phyloP scores from a whole-genome alignment of 2,329 filamentous ascomycete species.

The Stromatinia cepivora region DNA sequence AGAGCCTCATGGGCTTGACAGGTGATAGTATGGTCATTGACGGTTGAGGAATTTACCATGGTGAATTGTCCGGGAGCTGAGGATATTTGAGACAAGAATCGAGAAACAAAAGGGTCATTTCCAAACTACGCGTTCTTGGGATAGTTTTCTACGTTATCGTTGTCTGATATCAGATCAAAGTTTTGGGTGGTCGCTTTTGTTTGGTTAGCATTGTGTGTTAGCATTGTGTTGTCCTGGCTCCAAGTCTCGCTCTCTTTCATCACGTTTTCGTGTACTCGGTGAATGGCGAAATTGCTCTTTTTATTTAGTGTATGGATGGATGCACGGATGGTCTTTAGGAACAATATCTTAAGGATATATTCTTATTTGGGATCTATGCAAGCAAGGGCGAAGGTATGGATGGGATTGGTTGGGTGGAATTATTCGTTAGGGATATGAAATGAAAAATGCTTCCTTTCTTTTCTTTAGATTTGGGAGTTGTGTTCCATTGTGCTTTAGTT shows the following conservation, averaged over 20 bases:
- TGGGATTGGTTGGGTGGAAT: slow-evolving; percentile 8
- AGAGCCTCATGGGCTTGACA: slow-evolving; percentile 18
- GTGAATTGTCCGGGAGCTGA: not conserved
- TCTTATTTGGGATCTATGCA: not conserved
- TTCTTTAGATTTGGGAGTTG: not conserved
- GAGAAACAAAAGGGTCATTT: slow-evolving; percentile 6
- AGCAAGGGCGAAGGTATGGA: slow-evolving; percentile 14
- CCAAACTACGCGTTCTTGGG: slow-evolving; percentile 9
- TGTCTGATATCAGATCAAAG: slow-evolving; percentile 10
- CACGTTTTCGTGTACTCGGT: slow-evolving; percentile 2
- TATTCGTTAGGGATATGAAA: slow-evolving; percentile 5
- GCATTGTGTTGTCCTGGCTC: slow-evolving; percentile 3
- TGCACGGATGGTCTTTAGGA: slow-evolving; percentile 2
- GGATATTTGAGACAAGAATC: not conserved
- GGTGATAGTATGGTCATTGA: slow-evolving; percentile 23
- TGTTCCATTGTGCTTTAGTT: not conserved
- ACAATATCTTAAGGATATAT: slow-evolving; percentile 7
- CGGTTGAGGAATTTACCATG: slow-evolving; percentile 7
- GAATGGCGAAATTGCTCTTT: slow-evolving; percentile 17
- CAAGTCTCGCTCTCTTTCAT: not conserved
- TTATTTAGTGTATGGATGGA: slow-evolving; percentile 16
- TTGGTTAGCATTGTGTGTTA: slow-evolving; percentile 15
- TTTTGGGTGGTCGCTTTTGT: slow-evolving; percentile 3
- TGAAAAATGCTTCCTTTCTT: not conserved
- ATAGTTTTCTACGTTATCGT: slow-evolving; percentile 7